Conservation (phyloP, 179 eudicot genomes). For the Beta macrorhiza region DNA sequence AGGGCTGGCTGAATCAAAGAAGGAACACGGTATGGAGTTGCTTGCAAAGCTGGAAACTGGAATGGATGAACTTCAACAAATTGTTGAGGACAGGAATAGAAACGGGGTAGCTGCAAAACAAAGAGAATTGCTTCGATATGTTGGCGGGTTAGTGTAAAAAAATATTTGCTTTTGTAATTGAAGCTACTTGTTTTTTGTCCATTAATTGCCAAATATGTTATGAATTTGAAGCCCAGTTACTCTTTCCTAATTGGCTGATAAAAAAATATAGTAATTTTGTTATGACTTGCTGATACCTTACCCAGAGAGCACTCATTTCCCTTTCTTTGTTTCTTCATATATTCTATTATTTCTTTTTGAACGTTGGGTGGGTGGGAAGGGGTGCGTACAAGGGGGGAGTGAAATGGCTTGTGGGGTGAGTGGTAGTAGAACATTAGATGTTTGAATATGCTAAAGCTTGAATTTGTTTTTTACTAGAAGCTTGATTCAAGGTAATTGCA, state of each 20-base stretch:
- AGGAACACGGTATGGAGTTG: conserved; percentile 72
- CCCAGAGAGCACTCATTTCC: background rate
- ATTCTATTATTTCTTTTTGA: background rate
- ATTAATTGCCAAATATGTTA: too few relatives aligned
- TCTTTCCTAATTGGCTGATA: background rate
- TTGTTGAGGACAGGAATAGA: conserved; percentile 79
- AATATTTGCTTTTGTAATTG: background rate
- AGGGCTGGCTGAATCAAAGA: conserved; percentile 92
- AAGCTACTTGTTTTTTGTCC: background rate
- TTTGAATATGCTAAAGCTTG: background rate
- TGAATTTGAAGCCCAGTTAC: background rate
- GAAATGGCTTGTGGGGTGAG: background rate
- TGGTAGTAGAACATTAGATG: background rate
- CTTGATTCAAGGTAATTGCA: background rate
- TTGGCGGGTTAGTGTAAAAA: conserved; percentile 66
- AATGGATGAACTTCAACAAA: conserved; percentile 72
- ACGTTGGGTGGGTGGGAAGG: background rate
- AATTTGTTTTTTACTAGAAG: background rate
- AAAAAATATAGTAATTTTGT: background rate
- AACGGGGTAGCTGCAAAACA: conserved; percentile 83
- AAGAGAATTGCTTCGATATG: conserved; percentile 81
- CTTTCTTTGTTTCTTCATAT: background rate
- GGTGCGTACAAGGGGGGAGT: background rate
- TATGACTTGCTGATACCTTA: background rate
- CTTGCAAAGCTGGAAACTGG: conserved; percentile 82